phyloP scores from a whole-genome alignment of 2,329 filamentous ascomycete genomes.

The Colletotrichum costaricense region DNA sequence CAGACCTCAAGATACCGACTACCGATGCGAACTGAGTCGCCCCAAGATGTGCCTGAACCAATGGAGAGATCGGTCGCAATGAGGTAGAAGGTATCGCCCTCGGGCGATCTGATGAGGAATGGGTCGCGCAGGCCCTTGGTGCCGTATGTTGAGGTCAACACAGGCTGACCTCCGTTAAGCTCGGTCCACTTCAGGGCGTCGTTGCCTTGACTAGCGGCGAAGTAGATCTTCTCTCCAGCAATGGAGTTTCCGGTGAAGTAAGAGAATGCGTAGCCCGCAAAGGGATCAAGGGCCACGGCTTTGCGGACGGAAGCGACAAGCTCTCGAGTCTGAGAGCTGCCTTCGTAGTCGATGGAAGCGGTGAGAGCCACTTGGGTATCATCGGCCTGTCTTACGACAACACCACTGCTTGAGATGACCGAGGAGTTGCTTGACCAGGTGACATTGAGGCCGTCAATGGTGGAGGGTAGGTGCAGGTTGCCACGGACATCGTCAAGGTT shows the following conservation, averaged over 20 bases:
- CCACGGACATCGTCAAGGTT: slow-evolving; percentile 52
- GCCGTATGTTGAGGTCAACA: slow-evolving; percentile 57
- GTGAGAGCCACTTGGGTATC: slow-evolving; percentile 47
- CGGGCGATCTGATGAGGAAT: slow-evolving; percentile 62
- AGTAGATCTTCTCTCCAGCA: slow-evolving; percentile 63
- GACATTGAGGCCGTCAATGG: slow-evolving; percentile 44
- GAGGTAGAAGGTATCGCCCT: slow-evolving; percentile 63
- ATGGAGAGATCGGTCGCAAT: slow-evolving; percentile 66
- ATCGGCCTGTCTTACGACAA: slow-evolving; percentile 46
- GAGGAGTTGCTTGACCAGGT: slow-evolving; percentile 49
- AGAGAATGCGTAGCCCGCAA: slow-evolving; percentile 61
- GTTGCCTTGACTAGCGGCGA: slow-evolving; percentile 64
- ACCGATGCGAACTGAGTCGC: slow-evolving; percentile 56
- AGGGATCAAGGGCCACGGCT: slow-evolving; percentile 44
- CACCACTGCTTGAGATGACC: slow-evolving; percentile 48
- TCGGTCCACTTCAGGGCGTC: slow-evolving; percentile 63
- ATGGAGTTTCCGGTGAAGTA: slow-evolving; percentile 60
- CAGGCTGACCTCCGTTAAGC: slow-evolving; percentile 58
- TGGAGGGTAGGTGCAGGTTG: slow-evolving; percentile 49
- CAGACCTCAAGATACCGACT: slow-evolving; percentile 64
- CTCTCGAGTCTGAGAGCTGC: slow-evolving; percentile 40
- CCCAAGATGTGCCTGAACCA: slow-evolving; percentile 64
- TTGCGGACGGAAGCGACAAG: slow-evolving; percentile 49
- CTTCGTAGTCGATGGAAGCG: slow-evolving; percentile 44
- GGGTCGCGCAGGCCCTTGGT: slow-evolving; percentile 64